Conservation (phyloP, 2,329 filamentous ascomycete genomes). For the Thermothelomyces thermophilus region DNA sequence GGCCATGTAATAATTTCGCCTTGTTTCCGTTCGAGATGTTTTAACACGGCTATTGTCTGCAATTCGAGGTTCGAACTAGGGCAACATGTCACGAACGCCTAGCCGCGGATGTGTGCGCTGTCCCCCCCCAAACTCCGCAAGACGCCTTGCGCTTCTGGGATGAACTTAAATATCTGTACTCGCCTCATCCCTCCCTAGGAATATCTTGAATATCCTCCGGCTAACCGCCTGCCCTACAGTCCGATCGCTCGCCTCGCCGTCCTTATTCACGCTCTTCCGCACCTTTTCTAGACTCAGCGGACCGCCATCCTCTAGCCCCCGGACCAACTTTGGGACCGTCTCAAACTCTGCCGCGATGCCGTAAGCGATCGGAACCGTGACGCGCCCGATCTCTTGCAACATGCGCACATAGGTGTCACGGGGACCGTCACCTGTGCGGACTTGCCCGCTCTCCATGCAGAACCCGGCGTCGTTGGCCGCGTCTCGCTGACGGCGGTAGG, state of each 20-base stretch:
- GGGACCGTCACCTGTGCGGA: conserved; percentile 59
- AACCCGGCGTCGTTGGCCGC: conserved; percentile 50
- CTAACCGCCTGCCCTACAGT: conserved; percentile 53
- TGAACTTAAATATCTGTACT: conserved; percentile 45
- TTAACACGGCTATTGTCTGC: no score
- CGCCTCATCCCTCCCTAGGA: conserved; percentile 48
- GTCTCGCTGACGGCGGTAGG: conserved; percentile 56
- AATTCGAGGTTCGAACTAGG: no score
- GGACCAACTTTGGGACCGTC: conserved; percentile 51
- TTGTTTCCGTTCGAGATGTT: background rate
- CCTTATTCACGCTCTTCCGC: conserved; percentile 48
- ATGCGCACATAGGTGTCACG: conserved; percentile 66
- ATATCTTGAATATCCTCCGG: conserved; percentile 52
- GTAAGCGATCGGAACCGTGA: conserved; percentile 66
- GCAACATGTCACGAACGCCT: no score
- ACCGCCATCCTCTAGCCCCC: conserved; percentile 52
- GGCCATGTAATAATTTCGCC: background rate
- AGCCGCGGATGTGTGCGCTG: background rate
- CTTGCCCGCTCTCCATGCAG: conserved; percentile 74
- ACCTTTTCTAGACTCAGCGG: conserved; percentile 57
- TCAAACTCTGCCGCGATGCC: conserved; percentile 59
- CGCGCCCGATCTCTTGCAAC: conserved; percentile 66
- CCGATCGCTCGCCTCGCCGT: conserved; percentile 50
- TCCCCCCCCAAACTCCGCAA: background rate
- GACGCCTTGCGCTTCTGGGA: background rate